Evolutionary conservation across 352 stramenopile species (phyloP), one percentile per base, ranked within the genome.

Genomic region (Globisporangium nodosum): DNA sequence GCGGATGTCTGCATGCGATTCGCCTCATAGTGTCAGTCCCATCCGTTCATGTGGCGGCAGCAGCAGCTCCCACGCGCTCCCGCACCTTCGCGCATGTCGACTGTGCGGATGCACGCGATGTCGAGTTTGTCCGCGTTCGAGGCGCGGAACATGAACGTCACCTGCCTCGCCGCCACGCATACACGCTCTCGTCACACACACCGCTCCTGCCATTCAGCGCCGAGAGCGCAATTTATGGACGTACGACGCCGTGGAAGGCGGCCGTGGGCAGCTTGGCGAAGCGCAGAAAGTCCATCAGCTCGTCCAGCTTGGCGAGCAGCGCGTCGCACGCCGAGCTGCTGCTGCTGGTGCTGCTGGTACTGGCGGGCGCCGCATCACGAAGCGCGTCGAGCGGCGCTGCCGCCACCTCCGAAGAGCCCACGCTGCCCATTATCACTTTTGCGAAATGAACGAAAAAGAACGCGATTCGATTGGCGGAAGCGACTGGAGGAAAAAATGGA

Each of bases 241-340:
- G 48, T 45, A 94, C 84, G 35, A 78, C 77, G 49, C 84, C 81
- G 13, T 64, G 70, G 61, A 91, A 94, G 13, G 74, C 58, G 21
- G 69, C 68, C 11, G 50, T 64, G 7, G 70, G 64, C 1, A 75
- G 66, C 62, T 66, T 76, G 16, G 81, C 60, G 54, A 90, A 94
- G 67, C 73, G 69, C 49, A 94, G 58, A 63, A 90, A 94, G 71
- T 84, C 80, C 81, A 94, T 94, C 53, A 94, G 76, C 58, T 94
- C 84, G 40, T 90, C 76, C 24, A 94, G 73, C 59, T 92, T 94
- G 55, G 76, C 81, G 66, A 90, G 58, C 18, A 92, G 69, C 42
- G 70, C 72, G 51, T 88, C 84, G 68, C 84, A 94, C n/a, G 74
- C 73, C 27, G 55, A 49, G 9, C 20, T 33, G 30, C 43, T 33